These are phyloP conservation scores for Fusarium aywerte DNA, from an alignment of 2,329 filamentous ascomycete species.

Conservation along the genomic window DNA sequence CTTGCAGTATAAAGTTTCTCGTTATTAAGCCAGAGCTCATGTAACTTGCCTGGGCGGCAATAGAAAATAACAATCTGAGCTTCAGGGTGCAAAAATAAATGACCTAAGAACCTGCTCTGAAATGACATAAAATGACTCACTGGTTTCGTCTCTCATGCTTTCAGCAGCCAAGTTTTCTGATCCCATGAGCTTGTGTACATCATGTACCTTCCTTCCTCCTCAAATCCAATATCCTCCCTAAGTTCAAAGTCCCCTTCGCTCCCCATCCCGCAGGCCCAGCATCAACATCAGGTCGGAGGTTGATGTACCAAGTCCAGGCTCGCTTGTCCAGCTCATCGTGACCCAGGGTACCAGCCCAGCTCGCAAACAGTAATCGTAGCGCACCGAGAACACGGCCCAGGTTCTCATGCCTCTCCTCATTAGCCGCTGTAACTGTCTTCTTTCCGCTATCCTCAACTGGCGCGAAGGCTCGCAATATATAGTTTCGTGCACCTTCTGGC, in stretches of 20 bases:
- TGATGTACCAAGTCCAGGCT: conserved; percentile 85
- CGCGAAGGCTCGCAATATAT: conserved; percentile 69
- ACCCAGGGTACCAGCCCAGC: conserved; percentile 75
- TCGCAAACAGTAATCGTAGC: conserved; percentile 76
- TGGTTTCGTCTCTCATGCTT: not conserved
- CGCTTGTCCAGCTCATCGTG: conserved; percentile 76
- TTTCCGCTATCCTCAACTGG: conserved; percentile 46
- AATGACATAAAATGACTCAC: too few relatives aligned
- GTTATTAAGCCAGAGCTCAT: not conserved
- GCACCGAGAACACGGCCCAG: conserved; percentile 75
- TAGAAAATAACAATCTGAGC: too few relatives aligned
- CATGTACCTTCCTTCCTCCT: conserved; percentile 48
- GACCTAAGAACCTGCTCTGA: too few relatives aligned
- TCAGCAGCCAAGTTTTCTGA: not conserved
- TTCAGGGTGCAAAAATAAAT: too few relatives aligned
- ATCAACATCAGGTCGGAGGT: conserved; percentile 79
- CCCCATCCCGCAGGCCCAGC: conserved; percentile 83
- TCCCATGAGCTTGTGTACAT: not conserved
- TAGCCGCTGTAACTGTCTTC: conserved; percentile 59
- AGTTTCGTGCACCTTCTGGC: conserved; percentile 73
- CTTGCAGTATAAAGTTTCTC: not conserved
- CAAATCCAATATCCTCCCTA: conserved; percentile 73
- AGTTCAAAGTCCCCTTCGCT: conserved; percentile 75
- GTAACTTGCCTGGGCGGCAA: not conserved
- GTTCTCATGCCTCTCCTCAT: conserved; percentile 74